Base-by-base conservation (phyloP, 257 asterid genomes). In the Solanum chilense region DNA sequence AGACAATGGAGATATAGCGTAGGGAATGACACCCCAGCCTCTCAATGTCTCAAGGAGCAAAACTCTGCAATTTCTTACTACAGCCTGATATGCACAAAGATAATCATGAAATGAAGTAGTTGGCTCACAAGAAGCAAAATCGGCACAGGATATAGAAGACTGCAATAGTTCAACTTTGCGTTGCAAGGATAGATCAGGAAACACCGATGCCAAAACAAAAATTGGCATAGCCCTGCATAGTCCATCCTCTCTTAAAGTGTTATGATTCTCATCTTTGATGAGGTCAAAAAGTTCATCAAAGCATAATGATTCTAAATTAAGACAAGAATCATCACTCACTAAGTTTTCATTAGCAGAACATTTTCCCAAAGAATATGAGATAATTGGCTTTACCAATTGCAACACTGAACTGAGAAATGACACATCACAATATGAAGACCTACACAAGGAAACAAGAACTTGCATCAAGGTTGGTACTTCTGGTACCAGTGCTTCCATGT, bases 401-500 rank as follows among this genome's bases (percentile, higher is more conserved):
- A 97, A 77, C 80, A 95, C 84, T 73, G 99, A 94, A 88, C 92
- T 94, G 64, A 97, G 99, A 91, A 97, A 97, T 42, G 96, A 88
- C 84, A 93, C 97, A 78, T 97, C 99, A 87, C 96, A 94, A 86
- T 94, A 97, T 62, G 93, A 88, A 81, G 94, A 90, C 81, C 88
- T 90, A 90, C 97, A 95, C 83, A 97, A 93, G 86, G 99, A 94
- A 47, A 91, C 94, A 62, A 97, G 91, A 87, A 93, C 94, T 88
- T 94, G 96, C 87, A 94, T 94, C 92, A 95, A 89, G 91, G 94
- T 91, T 60, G 99, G 99, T 82, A 95, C 82, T 92, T 97, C 99
- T 10, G 96, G 98, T 86, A 93, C 92, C 92, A 96, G 91, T 58
- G 96, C 97, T 90, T 97, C 99, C 98, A 95, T 93, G 90, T 97